Percentiles rank a stretch among this genome's conserved stretches.
Evolutionary conservation across 192 early-diverging fungal genomes (phyloP).

Genomic region (Coemansia erecta): DNA sequence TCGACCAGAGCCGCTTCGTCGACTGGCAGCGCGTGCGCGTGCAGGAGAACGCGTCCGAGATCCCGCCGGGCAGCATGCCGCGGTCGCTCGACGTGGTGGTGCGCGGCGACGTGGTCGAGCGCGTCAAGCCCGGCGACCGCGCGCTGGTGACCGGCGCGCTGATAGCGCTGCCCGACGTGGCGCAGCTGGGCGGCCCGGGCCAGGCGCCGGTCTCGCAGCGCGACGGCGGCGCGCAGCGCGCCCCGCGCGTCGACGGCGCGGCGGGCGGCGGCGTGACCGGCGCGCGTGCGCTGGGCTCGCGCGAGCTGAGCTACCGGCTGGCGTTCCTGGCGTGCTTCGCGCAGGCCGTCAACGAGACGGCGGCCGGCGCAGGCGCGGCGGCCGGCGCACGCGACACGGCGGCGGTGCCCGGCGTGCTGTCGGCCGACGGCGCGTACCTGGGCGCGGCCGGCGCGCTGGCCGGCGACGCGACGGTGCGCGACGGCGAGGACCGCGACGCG

Average conservation of each 20-base stretch:
- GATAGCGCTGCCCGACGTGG: slow-evolving; percentile 90
- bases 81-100: slow-evolving; percentile 93
- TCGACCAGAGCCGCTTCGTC: slow-evolving; percentile 83
- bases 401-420: slow-evolving; percentile 9
- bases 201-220: slow-evolving; percentile 60
- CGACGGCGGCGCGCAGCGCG: slow-evolving; percentile 41
- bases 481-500: slow-evolving; percentile 62
- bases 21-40: slow-evolving; percentile 98
- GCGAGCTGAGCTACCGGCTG: slow-evolving; percentile 91
- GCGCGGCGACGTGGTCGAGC: slow-evolving; percentile 88
- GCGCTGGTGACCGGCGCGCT: slow-evolving; percentile 84
- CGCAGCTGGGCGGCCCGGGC: slow-evolving; percentile 74
- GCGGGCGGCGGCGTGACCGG: slow-evolving; percentile 78
- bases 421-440: slow-evolving; percentile 19
- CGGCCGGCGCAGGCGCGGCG: background rate
- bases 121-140: slow-evolving; percentile 94
- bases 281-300: slow-evolving; percentile 80
- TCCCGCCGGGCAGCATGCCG: slow-evolving; percentile 96
- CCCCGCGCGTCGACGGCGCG: slow-evolving; percentile 54
- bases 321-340: slow-evolving; percentile 86
- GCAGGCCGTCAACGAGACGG: slow-evolving; percentile 49
- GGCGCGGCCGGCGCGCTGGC: slow-evolving; percentile 21
- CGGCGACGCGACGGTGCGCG: slow-evolving; percentile 60
- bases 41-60: slow-evolving; percentile 94
- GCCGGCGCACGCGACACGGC: slow-evolving; percentile 33